A percentile compares a stretch with the other conserved stretches of the same genome.
Conservation (phyloP, 441 rosid genomes). For the Erodium texanum region DNA sequence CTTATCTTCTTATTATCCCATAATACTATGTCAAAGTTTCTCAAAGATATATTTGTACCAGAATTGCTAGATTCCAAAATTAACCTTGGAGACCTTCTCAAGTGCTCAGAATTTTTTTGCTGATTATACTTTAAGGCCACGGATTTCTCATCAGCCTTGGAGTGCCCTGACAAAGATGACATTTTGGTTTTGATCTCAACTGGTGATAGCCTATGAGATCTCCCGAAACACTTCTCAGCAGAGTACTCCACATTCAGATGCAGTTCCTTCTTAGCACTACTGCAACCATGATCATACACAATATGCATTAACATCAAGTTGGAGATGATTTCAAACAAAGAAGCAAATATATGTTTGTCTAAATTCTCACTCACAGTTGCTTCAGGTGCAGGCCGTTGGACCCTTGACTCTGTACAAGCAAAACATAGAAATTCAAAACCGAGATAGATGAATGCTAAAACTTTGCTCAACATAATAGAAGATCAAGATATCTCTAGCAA, state of each 20-base stretch:
- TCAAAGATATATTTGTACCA: not conserved
- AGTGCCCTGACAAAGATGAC: slow-evolving; percentile 14
- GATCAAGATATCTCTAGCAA: no score
- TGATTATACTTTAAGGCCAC: slow-evolving; percentile 6
- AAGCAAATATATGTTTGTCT: not conserved
- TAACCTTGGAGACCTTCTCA: slow-evolving; percentile 27
- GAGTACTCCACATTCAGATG: slow-evolving; percentile 8
- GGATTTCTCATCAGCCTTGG: slow-evolving; percentile 14
- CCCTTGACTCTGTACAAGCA: slow-evolving; percentile 23
- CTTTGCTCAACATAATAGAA: no score
- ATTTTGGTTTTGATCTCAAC: slow-evolving; percentile 13
- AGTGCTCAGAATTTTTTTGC: not conserved
- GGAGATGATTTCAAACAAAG: not conserved
- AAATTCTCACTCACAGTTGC: slow-evolving; percentile 30
- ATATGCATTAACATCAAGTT: not conserved
- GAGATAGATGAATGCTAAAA: not conserved
- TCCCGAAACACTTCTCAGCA: slow-evolving; percentile 12
- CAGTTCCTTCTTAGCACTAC: slow-evolving; percentile 10
- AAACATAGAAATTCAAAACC: slow-evolving; percentile 5
- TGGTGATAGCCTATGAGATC: slow-evolving; percentile 19
- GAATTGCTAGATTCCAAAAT: slow-evolving; percentile 16
- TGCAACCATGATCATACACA: not conserved
- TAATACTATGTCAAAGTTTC: no score
- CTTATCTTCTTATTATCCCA: no score
- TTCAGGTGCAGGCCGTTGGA: slow-evolving; percentile 17